Conservation (phyloP, 2,329 filamentous ascomycete genomes). For the Colletotrichum gloeosporioides region DNA sequence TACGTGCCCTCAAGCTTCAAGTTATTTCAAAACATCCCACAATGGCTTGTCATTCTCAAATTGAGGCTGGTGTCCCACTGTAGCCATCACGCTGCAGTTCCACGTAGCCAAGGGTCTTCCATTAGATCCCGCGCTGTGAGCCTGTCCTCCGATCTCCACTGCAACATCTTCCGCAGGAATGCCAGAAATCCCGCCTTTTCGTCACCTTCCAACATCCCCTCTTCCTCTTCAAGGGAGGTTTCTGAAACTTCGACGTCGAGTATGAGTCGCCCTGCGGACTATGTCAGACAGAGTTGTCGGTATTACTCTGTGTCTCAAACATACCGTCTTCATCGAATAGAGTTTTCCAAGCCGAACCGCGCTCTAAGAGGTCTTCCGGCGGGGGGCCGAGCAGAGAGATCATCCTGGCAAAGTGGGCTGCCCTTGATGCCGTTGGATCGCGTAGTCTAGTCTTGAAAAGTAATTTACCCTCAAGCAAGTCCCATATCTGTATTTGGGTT, state of each 20-base stretch:
- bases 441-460: slow-evolving; percentile 28
- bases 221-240: slow-evolving; percentile 13
- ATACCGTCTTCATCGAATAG: slow-evolving; percentile 29
- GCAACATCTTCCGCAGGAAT: slow-evolving; percentile 28
- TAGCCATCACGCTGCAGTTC: not conserved
- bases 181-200: slow-evolving; percentile 23
- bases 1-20: not conserved
- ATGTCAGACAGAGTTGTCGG: not conserved
- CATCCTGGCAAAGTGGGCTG: slow-evolving; percentile 37
- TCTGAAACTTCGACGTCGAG: slow-evolving; percentile 3
- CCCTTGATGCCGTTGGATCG: slow-evolving; percentile 26
- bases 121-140: slow-evolving; percentile 8
- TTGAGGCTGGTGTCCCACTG: not conserved
- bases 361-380: slow-evolving; percentile 34
- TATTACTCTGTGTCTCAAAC: not conserved
- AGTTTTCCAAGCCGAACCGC: slow-evolving; percentile 27
- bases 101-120: slow-evolving; percentile 13
- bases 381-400: slow-evolving; percentile 42
- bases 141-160: slow-evolving; percentile 32
- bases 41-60: not conserved
- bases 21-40: not conserved
- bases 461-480: slow-evolving; percentile 33
- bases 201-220: slow-evolving; percentile 17
- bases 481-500: slow-evolving; percentile 30
- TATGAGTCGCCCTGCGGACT: not conserved